These are phyloP conservation scores for Fusarium protoensiforme DNA, from an alignment of 2,329 filamentous ascomycete genomes.

Conservation along the genomic window DNA sequence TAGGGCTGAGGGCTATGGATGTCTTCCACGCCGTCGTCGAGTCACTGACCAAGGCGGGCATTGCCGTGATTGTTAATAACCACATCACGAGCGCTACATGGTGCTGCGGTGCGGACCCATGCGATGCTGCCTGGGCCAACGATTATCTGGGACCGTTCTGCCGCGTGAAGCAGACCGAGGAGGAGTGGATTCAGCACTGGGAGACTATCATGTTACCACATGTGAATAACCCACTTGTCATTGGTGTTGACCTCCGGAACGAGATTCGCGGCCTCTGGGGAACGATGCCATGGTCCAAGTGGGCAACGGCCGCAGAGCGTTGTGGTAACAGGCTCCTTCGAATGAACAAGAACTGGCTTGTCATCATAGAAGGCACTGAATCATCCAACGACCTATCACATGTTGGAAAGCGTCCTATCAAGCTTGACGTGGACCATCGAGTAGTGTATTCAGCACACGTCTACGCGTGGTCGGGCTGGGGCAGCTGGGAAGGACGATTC, in stretches of 20 bases:
- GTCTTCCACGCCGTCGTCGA: slow-evolving; percentile 69
- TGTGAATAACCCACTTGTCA: slow-evolving; percentile 68
- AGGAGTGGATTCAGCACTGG: slow-evolving; percentile 75
- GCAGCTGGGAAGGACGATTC: slow-evolving; percentile 68
- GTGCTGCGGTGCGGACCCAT: slow-evolving; percentile 76
- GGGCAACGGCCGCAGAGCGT: slow-evolving; percentile 72
- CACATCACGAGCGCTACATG: slow-evolving; percentile 76
- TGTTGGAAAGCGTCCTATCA: slow-evolving; percentile 65
- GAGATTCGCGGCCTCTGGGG: slow-evolving; percentile 77
- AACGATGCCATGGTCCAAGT: slow-evolving; percentile 73
- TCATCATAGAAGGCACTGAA: slow-evolving; percentile 75
- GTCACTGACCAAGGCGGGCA: slow-evolving; percentile 69
- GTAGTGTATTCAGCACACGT: slow-evolving; percentile 77
- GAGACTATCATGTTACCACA: slow-evolving; percentile 71
- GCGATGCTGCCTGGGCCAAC: slow-evolving; percentile 75
- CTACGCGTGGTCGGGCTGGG: slow-evolving; percentile 78
- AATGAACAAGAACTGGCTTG: slow-evolving; percentile 72
- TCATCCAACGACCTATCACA: slow-evolving; percentile 74
- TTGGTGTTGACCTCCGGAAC: slow-evolving; percentile 75
- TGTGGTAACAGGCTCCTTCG: slow-evolving; percentile 70
- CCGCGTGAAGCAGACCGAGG: slow-evolving; percentile 70
- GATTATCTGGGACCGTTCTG: slow-evolving; percentile 71
- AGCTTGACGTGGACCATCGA: slow-evolving; percentile 63
- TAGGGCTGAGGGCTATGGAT: slow-evolving; percentile 67
- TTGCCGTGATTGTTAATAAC: slow-evolving; percentile 76